These are phyloP conservation scores for Ustanciosporium gigantosporum DNA, from an alignment of 1,284 basidiomycete genomes.

Conservation along the genomic window DNA sequence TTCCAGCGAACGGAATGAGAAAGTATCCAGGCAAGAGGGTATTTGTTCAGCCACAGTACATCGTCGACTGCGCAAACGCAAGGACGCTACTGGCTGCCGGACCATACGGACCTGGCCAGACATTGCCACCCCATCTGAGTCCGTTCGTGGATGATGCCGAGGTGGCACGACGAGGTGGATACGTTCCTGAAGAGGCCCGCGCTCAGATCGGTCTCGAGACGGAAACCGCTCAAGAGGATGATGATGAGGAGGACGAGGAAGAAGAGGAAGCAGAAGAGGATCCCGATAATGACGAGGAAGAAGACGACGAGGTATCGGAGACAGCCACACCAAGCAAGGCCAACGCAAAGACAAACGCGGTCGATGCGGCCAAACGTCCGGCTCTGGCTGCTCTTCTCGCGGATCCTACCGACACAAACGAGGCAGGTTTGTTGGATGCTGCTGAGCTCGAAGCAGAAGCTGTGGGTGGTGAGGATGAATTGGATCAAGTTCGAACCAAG, in stretches of 20 bases:
- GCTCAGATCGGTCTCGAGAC: slow-evolving; percentile 63
- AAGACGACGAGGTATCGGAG: slow-evolving; percentile 50
- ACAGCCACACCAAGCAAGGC: slow-evolving; percentile 6
- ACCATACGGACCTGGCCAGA: slow-evolving; percentile 81
- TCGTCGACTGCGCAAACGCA: slow-evolving; percentile 92
- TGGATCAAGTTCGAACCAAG: slow-evolving; percentile 71
- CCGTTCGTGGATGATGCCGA: slow-evolving; percentile 84
- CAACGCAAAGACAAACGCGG: slow-evolving; percentile 3
- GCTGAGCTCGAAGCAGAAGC: slow-evolving; percentile 93
- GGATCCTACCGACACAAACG: slow-evolving; percentile 68
- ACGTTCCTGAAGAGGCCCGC: slow-evolving; percentile 62
- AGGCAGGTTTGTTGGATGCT: slow-evolving; percentile 74
- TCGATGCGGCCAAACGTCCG: slow-evolving; percentile 11
- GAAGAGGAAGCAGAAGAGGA: slow-evolving; percentile 53
- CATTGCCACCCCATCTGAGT: slow-evolving; percentile 90
- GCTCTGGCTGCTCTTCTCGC: slow-evolving; percentile 64
- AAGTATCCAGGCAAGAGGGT: slow-evolving; percentile 68
- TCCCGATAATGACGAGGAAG: slow-evolving; percentile 62
- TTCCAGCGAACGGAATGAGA: slow-evolving; percentile 48
- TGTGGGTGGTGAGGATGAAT: slow-evolving; percentile 78
- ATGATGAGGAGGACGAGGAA: slow-evolving; percentile 45
- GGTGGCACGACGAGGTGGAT: slow-evolving; percentile 62
- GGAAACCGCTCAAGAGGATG: slow-evolving; percentile 69
- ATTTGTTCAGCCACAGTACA: slow-evolving; percentile 96
- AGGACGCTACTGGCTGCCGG: slow-evolving; percentile 82